Conservation (phyloP, 805 yeast genomes). For the Yarrowia sp. region DNA sequence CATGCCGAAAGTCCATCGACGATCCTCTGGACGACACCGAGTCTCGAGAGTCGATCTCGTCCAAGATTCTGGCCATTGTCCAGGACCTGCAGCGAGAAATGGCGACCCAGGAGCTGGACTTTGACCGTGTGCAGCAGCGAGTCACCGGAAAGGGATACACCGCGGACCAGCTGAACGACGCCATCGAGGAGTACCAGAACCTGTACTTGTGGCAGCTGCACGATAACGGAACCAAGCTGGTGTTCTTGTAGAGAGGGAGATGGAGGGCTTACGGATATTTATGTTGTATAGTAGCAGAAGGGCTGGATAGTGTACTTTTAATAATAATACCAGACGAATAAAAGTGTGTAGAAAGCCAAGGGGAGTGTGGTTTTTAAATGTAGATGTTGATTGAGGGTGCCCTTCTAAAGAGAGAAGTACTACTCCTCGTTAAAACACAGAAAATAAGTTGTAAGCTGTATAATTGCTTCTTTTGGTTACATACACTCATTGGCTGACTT, state of each 20-base stretch:
- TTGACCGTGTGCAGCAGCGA: constrained; percentile 54
- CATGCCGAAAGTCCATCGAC: constrained; percentile 81
- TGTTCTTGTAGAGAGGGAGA: constrained; percentile 40
- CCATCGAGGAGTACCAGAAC: constrained; percentile 69
- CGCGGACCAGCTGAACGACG: constrained; percentile 73
- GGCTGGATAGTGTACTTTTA: constrained; percentile 20
- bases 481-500: no score
- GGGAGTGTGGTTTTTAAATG: no score
- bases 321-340: neutral
- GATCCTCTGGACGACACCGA: constrained; percentile 65
- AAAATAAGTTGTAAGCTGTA: no score
- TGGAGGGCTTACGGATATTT: constrained; percentile 1
- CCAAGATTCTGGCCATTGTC: constrained; percentile 75
- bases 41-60: constrained; percentile 67
- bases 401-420: no score
- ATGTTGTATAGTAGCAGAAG: constrained; percentile 19
- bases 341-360: no score
- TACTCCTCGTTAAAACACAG: no score
- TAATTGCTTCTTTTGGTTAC: no score
- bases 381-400: no score
- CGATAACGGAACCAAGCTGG: constrained; percentile 40
- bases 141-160: constrained; percentile 85
- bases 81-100: constrained; percentile 51
- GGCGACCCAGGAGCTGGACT: constrained; percentile 50
- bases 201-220: constrained; percentile 37